Evolutionary conservation across 2,329 filamentous ascomycete species (phyloP).

Genomic region (Fusarium chaquense): DNA sequence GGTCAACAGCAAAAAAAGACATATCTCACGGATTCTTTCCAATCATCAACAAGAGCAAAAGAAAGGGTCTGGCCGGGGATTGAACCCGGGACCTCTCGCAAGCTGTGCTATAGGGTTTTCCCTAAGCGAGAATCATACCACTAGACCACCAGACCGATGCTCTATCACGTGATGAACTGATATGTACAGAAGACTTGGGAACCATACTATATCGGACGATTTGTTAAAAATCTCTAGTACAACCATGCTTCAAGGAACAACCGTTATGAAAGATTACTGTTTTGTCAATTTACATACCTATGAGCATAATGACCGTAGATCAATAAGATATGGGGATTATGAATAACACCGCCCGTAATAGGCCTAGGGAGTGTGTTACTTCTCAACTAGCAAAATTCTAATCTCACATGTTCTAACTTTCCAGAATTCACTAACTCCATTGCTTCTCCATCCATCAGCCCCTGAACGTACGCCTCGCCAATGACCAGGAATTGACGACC

Average conservation of each 20-base stretch:
- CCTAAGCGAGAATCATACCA: constrained; percentile 80
- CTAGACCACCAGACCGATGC: constrained; percentile 68
- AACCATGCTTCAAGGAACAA: too few relatives aligned
- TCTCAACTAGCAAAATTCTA: neutral
- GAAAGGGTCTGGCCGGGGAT: constrained; percentile 59
- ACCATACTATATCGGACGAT: too few relatives aligned
- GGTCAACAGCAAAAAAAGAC: too few relatives aligned
- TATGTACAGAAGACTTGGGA: too few relatives aligned
- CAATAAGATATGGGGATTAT: too few relatives aligned
- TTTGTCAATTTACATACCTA: too few relatives aligned
- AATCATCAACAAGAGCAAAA: constrained; percentile 32
- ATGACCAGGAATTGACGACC: neutral
- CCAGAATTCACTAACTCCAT: neutral
- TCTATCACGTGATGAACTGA: neutral
- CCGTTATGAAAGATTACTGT: too few relatives aligned
- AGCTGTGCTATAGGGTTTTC: constrained; percentile 55
- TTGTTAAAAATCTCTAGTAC: too few relatives aligned
- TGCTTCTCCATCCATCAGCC: neutral
- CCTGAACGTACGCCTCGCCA: neutral
- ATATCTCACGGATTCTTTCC: too few relatives aligned
- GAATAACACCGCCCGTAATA: too few relatives aligned
- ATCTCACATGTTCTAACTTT: neutral
- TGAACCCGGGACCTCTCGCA: constrained; percentile 62
- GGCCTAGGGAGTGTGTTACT: too few relatives aligned
- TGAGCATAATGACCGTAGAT: too few relatives aligned